Percentiles rank a stretch among this genome's conserved stretches.
phyloP scores from a whole-genome alignment of 306 rosid species.

The Casuarina glauca region DNA sequence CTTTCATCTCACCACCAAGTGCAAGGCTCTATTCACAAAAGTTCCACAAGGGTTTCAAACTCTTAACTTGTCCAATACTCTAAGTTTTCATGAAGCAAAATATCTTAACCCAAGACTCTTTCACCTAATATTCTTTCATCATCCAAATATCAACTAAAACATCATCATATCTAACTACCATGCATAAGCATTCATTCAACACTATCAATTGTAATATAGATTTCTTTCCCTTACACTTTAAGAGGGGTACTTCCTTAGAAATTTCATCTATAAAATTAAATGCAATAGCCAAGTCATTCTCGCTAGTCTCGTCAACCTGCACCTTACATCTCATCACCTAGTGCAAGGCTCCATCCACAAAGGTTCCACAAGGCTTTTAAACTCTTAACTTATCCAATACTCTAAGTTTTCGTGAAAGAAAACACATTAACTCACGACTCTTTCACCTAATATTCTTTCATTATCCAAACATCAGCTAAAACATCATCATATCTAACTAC shows the following conservation, averaged over 20 bases:
- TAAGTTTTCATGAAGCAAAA: conserved; percentile 29
- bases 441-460: too few relatives aligned
- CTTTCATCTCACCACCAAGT: conserved; percentile 39
- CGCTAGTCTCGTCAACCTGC: too few relatives aligned
- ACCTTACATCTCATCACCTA: too few relatives aligned
- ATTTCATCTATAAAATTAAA: conserved; percentile 39
- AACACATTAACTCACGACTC: too few relatives aligned
- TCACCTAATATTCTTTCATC: conserved; percentile 51
- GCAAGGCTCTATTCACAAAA: conserved; percentile 44
- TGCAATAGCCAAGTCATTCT: conserved; percentile 13
- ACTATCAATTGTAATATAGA: conserved; percentile 38
- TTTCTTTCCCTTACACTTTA: conserved; percentile 30
- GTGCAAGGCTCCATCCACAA: too few relatives aligned
- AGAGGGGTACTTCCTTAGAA: conserved; percentile 52
- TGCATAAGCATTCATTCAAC: conserved; percentile 44
- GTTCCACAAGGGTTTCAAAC: conserved; percentile 54
- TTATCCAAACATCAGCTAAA: too few relatives aligned
- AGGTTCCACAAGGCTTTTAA: too few relatives aligned
- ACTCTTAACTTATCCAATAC: too few relatives aligned
- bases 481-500: too few relatives aligned
- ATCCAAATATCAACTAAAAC: conserved; percentile 55
- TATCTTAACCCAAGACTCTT: conserved; percentile 57
- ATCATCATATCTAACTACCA: conserved; percentile 37
- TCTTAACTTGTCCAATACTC: conserved; percentile 22
- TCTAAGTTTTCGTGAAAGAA: too few relatives aligned